Base-by-base conservation (phyloP, 2,329 filamentous ascomycete genomes). In the Stachybotrys echinatus region DNA sequence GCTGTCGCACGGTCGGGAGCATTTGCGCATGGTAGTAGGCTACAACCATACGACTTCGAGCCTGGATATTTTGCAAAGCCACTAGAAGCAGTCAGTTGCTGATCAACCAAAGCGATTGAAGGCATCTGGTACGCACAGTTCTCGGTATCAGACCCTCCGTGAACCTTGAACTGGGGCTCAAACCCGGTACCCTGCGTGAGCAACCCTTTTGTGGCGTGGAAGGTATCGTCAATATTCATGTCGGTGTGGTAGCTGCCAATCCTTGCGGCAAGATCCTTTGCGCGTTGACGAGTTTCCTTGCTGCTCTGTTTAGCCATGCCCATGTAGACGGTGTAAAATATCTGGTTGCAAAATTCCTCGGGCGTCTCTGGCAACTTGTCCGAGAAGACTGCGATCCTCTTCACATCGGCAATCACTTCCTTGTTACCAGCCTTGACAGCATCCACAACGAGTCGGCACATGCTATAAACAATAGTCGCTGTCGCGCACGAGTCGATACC, bases 241-340 rank as follows among this genome's bases (percentile, higher is more conserved):
- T 59, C 70, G 4, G 76, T 82, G 4, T 79, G 89, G 59, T 90
- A 84, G 17, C 80, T 74, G 3, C 88, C 88, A 48, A 92, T 89
- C 5, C 72, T 74, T 4, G 72, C 60, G 5, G 77, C 65, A 1
- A 92, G 74, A 0, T 78, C 73, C 59, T 79, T 79, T 2, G 89
- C 85, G 23, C 89, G 74, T 44, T 76, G 72, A 10, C 88, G 72
- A 0, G 88, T 91, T 55, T 89, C 85, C 40, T 72, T 69, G 21
- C 78, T 83, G 46, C 80, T 84, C 40, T 85, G 85, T 54, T 86
- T 81, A 56, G 75, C 70, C 60, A 84, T 91, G 12, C 87, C 88
- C 82, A 89, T 86, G 66, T 61, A 61, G 1, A 58, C 44, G 1
- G 62, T 65, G 21, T 61, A 57, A 5, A 67, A 61, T 10, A 68